Base-by-base conservation (phyloP, 805 yeast species). In the Wickerhamomyces mucosus region DNA sequence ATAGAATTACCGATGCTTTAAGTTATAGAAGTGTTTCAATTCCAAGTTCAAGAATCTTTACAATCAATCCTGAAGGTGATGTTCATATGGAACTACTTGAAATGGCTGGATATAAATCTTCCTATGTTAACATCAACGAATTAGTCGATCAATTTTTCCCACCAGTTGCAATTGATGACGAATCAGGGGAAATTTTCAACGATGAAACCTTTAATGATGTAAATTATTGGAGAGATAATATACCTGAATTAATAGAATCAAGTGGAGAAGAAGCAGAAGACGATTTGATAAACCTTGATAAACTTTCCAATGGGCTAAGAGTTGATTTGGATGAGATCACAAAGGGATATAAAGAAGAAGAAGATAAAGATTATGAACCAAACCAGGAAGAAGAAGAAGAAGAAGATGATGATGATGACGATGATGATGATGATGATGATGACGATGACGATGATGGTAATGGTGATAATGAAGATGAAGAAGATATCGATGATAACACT, bases 71-170 rank as follows among this genome's bases (percentile, higher is more conserved):
- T 2, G 85, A 83, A 40, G 96, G 96, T 3, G 97, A 92, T 42
- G 98, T 92, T 26, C 95, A 85, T 61, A 81, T 92, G 95, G 98
- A 92, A 56, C 67, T 92, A 41, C 63, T 92, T 33, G 97, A 92
- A 52, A 65, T 92, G 48, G 94, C 96, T 0, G 98, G 98, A 3
- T 84, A 82, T 55, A 81, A 72, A 50, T 78, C 92, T 32, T 77
- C 94, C 0, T 92, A 92, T 53, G 73, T 92, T 31, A 78, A 77
- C 41, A 89, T 92, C 48, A 83, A 92, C 27, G 97, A 92, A 53
- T 65, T 92, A 33, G 96, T 92, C 10, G 98, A 92, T 56, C 97
- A 92, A 55, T 88, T 88, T 55, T 92, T 92, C 67, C 98, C 98
- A 7, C 95, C 96, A 0, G 80, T 75, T 27, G 36, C 35, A 4